Conservation (phyloP, 2,329 filamentous ascomycete species). For the Paecilomyces variotii region DNA sequence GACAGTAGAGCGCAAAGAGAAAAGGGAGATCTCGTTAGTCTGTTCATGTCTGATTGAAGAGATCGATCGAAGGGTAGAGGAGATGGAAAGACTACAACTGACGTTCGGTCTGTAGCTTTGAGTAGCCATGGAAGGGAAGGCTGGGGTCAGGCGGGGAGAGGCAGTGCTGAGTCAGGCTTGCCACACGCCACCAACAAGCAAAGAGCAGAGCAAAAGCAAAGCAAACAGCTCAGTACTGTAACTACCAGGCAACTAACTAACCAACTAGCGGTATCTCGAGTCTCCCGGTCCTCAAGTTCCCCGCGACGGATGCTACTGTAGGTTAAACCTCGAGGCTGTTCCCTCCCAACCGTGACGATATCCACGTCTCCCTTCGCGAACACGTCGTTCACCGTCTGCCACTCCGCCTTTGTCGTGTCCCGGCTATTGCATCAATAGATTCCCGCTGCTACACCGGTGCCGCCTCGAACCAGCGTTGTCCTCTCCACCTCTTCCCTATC, state of each 20-base stretch:
- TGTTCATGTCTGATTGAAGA: slow-evolving; percentile 13
- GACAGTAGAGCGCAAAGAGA: slow-evolving; percentile 1
- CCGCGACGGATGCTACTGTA: slow-evolving; percentile 1
- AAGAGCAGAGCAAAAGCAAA: slow-evolving; percentile 3
- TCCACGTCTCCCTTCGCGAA: neutral
- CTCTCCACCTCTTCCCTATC: neutral
- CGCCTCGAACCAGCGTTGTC: neutral
- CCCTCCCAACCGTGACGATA: neutral
- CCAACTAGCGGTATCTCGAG: slow-evolving; percentile 1
- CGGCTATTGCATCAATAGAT: neutral
- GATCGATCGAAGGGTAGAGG: neutral
- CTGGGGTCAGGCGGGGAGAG: slow-evolving; percentile 10
- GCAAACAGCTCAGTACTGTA: slow-evolving; percentile 14
- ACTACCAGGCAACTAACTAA: neutral
- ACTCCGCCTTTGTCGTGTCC: neutral
- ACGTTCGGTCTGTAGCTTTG: slow-evolving; percentile 1
- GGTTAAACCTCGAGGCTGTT: neutral
- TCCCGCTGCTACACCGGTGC: neutral
- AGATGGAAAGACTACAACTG: neutral
- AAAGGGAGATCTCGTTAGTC: slow-evolving; percentile 8
- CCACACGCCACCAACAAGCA: neutral
- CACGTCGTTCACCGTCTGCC: neutral
- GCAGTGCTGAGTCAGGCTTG: slow-evolving; percentile 14
- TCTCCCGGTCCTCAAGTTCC: slow-evolving; percentile 4
- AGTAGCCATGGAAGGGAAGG: slow-evolving; percentile 4